Conservation (phyloP, 1,139 yeast species). For the Spathaspora sp. region DNA sequence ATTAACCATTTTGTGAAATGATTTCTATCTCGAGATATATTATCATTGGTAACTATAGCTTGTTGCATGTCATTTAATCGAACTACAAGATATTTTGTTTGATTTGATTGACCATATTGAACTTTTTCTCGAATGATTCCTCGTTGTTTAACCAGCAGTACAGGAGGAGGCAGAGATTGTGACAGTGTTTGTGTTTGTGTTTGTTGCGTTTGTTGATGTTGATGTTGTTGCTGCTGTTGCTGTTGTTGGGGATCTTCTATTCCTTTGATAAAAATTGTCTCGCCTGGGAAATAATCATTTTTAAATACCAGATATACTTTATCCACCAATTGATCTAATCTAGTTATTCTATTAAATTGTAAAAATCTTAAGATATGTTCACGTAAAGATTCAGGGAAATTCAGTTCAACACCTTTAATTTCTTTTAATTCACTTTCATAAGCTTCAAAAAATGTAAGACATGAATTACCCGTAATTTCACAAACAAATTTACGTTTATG, state of each 20-base stretch:
- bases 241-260: constrained; percentile 9
- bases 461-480: constrained; percentile 93
- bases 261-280: constrained; percentile 64
- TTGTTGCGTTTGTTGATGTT: constrained; percentile 2
- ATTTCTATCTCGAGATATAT: constrained; percentile 79
- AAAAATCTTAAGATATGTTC: constrained; percentile 86
- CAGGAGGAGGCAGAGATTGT: neutral
- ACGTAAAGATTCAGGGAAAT: constrained; percentile 87
- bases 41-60: constrained; percentile 69
- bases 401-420: constrained; percentile 68
- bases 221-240: constrained; percentile 6
- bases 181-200: neutral
- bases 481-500: constrained; percentile 81
- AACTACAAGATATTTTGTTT: constrained; percentile 64
- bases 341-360: constrained; percentile 79
- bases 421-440: constrained; percentile 69
- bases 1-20: constrained; percentile 87
- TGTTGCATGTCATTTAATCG: constrained; percentile 52
- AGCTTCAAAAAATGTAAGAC: constrained; percentile 89
- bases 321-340: constrained; percentile 86
- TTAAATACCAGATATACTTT: constrained; percentile 75
- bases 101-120: constrained; percentile 55
- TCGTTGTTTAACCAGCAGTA: constrained; percentile 26
- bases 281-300: constrained; percentile 90
- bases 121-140: constrained; percentile 48